Evolutionary conservation across 2,329 filamentous ascomycete species (phyloP).

Genomic region (Fusarium setosum): DNA sequence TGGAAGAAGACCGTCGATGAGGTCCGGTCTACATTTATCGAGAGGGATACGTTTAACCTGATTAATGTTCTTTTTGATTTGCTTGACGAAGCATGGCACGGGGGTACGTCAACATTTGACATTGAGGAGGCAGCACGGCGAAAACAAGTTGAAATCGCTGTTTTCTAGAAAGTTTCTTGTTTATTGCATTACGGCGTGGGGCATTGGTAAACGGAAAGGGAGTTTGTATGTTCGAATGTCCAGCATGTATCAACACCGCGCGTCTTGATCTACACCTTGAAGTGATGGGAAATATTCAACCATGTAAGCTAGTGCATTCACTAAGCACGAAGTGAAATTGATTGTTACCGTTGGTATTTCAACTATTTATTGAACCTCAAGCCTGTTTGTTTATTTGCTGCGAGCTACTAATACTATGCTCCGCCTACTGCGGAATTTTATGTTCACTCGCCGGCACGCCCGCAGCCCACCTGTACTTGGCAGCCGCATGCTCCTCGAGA

Average conservation of each 20-base stretch:
- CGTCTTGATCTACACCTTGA: too few relatives aligned
- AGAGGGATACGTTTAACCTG: conserved; percentile 25
- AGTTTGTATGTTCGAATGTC: too few relatives aligned
- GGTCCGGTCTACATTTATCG: conserved; percentile 16
- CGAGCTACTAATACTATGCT: accelerated
- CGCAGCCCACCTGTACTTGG: conserved; percentile 56
- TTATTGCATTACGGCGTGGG: background rate
- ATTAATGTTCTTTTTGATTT: conserved; percentile 21
- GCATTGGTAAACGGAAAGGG: too few relatives aligned
- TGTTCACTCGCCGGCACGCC: conserved; percentile 37
- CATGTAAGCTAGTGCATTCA: too few relatives aligned
- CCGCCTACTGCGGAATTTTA: conserved; percentile 25
- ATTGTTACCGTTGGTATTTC: too few relatives aligned
- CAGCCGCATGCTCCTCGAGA: conserved; percentile 62
- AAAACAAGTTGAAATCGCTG: conserved; percentile 27
- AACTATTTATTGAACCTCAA: too few relatives aligned
- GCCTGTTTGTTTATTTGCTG: background rate
- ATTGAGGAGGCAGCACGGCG: conserved; percentile 24
- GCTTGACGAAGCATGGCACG: conserved; percentile 33
- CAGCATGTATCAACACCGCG: too few relatives aligned
- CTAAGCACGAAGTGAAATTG: too few relatives aligned
- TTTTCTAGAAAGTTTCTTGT: conserved; percentile 17
- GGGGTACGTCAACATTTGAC: conserved; percentile 34
- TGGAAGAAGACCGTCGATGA: conserved; percentile 36
- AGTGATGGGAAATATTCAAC: too few relatives aligned